These are phyloP conservation scores for Colletotrichum cereale DNA, from an alignment of 2,329 filamentous ascomycete genomes.

Conservation along the genomic window DNA sequence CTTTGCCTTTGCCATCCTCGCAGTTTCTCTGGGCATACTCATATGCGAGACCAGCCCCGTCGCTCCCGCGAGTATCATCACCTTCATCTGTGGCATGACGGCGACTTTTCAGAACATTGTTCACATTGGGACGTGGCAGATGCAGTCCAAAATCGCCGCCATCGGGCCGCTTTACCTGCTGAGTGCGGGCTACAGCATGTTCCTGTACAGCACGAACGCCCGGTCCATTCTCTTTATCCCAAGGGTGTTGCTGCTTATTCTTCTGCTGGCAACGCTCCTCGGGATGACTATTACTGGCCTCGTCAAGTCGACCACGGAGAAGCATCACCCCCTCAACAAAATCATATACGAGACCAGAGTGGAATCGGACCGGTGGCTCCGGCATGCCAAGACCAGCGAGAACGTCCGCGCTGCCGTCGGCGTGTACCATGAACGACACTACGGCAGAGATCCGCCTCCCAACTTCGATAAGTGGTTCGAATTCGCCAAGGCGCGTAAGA, in stretches of 20 bases:
- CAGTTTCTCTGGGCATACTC: slow-evolving; percentile 60
- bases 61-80: slow-evolving; percentile 56
- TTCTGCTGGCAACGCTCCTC: slow-evolving; percentile 55
- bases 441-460: slow-evolving; percentile 79
- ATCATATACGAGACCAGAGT: slow-evolving; percentile 63
- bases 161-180: slow-evolving; percentile 56
- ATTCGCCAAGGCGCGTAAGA: slow-evolving; percentile 76
- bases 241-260: slow-evolving; percentile 54
- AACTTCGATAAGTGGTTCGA: slow-evolving; percentile 89
- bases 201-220: slow-evolving; percentile 59
- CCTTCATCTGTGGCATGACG: slow-evolving; percentile 57
- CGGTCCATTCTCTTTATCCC: slow-evolving; percentile 58
- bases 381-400: slow-evolving; percentile 60
- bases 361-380: slow-evolving; percentile 62
- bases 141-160: slow-evolving; percentile 52
- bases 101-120: slow-evolving; percentile 52
- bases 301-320: slow-evolving; percentile 46
- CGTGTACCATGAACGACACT: slow-evolving; percentile 64
- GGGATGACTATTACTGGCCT: slow-evolving; percentile 53
- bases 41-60: slow-evolving; percentile 61
- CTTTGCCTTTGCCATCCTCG: slow-evolving; percentile 57
- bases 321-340: slow-evolving; percentile 61
- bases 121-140: slow-evolving; percentile 60
- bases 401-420: slow-evolving; percentile 60
- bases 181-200: slow-evolving; percentile 56